A percentile compares a stretch with the other conserved stretches of the same genome.
Conservation (phyloP, 176 grass and related monocot species). For the Tillandsia leiboldiana region DNA sequence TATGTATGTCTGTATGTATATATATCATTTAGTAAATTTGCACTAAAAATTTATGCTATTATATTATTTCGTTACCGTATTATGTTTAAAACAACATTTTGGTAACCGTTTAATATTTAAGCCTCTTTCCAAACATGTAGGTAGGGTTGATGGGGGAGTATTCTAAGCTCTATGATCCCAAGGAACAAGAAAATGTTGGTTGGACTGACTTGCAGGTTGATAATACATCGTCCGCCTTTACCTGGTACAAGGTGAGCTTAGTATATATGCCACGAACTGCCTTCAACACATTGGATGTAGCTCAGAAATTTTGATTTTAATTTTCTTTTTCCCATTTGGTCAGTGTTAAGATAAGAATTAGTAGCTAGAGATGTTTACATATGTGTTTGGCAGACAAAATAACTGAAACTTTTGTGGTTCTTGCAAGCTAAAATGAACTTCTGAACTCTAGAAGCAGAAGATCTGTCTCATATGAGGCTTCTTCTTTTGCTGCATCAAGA, state of each 20-base stretch:
- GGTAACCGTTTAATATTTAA: not conserved
- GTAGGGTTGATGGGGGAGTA: constrained; percentile 77
- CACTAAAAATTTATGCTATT: not conserved
- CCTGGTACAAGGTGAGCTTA: constrained; percentile 80
- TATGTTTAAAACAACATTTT: not conserved
- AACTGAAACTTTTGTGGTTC: too few relatives aligned
- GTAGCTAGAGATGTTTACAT: too few relatives aligned
- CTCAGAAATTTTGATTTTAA: not conserved
- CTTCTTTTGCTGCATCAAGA: too few relatives aligned
- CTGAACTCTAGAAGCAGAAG: too few relatives aligned
- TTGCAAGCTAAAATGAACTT: too few relatives aligned
- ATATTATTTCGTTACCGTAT: not conserved
- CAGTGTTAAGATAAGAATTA: too few relatives aligned
- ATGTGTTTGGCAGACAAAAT: too few relatives aligned
- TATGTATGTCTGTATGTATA: not conserved
- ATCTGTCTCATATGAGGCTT: too few relatives aligned
- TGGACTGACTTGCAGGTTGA: constrained; percentile 57
- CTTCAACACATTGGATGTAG: not conserved
- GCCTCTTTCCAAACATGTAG: constrained; percentile 29
- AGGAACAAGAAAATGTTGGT: constrained; percentile 38
- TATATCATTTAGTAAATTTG: not conserved
- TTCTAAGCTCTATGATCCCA: constrained; percentile 58
- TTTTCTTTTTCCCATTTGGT: too few relatives aligned
- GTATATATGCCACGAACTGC: constrained; percentile 6
- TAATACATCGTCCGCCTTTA: constrained; percentile 45